Evolutionary conservation across 805 yeast species (phyloP).

Genomic region (Kodamaea sagamina): DNA sequence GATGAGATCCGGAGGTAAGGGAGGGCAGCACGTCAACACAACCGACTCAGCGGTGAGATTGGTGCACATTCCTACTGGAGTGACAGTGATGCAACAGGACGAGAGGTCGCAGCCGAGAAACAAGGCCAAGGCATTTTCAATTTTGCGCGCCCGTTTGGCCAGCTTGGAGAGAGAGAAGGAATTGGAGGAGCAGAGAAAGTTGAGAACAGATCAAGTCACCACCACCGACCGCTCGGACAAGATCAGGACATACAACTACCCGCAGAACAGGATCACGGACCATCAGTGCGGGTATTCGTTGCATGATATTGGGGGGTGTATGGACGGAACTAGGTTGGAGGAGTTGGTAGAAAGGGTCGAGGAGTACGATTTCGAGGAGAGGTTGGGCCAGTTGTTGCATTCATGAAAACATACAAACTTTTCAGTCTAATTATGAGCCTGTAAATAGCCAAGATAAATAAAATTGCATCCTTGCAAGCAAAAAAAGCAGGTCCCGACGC

Average conservation of each 20-base stretch:
- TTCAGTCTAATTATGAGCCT: neutral
- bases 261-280: constrained; percentile 91
- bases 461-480: too few relatives aligned
- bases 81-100: constrained; percentile 87
- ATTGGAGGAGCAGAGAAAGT: constrained; percentile 62
- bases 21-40: constrained; percentile 97
- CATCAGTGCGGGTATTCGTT: constrained; percentile 82
- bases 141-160: constrained; percentile 81
- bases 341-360: constrained; percentile 42
- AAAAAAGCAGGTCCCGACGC: too few relatives aligned
- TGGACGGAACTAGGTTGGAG: constrained; percentile 37
- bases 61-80: constrained; percentile 89
- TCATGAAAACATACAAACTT: neutral
- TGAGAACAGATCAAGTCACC: constrained; percentile 80
- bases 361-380: constrained; percentile 39
- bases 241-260: constrained; percentile 88
- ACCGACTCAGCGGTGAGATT: constrained; percentile 96
- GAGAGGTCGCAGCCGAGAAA: constrained; percentile 93
- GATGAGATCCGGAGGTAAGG: constrained; percentile 97
- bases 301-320: constrained; percentile 62
- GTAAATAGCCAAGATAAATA: neutral
- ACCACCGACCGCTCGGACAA: constrained; percentile 91
- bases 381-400: constrained; percentile 28
- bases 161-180: constrained; percentile 70
- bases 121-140: constrained; percentile 86